These are phyloP conservation scores for Diddensiella caesifluorescens DNA, from an alignment of 805 yeast species.

Conservation along the genomic window DNA sequence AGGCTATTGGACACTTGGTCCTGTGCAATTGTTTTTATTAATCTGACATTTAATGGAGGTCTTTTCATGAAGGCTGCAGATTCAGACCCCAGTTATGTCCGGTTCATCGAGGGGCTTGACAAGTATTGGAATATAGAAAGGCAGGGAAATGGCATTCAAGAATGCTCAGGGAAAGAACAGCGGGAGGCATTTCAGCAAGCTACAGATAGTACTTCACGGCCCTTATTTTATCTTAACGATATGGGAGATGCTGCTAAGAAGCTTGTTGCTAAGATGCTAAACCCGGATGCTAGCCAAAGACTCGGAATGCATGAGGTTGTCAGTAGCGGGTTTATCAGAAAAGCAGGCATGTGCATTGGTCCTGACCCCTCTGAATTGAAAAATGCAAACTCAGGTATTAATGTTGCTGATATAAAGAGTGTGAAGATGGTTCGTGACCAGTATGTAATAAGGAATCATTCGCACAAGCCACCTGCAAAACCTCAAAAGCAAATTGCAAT, in stretches of 20 bases:
- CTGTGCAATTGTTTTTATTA: constrained; percentile 88
- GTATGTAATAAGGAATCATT: constrained; percentile 11
- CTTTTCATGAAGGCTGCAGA: constrained; percentile 29
- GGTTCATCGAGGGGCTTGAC: constrained; percentile 14
- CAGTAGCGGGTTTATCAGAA: constrained; percentile 12
- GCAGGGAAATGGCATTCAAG: constrained; percentile 7
- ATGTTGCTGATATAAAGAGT: constrained; percentile 9
- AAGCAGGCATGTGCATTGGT: constrained; percentile 19
- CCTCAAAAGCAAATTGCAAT: constrained; percentile 12
- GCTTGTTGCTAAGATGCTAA: constrained; percentile 21
- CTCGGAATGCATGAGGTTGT: constrained; percentile 18
- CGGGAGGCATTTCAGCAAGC: not conserved
- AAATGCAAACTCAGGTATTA: constrained; percentile 2
- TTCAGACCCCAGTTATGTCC: constrained; percentile 23
- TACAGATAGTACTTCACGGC: constrained; percentile 7
- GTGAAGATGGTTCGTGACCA: constrained; percentile 9
- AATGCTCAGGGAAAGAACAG: not conserved
- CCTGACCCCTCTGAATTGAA: constrained; percentile 13
- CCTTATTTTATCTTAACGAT: constrained; percentile 19
- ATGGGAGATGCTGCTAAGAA: constrained; percentile 22
- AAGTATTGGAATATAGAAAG: constrained; percentile 16
- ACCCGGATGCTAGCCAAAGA: constrained; percentile 18
- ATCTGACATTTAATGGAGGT: constrained; percentile 48
- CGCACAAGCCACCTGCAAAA: constrained; percentile 17
- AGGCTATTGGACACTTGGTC: constrained; percentile 86